Base-by-base conservation (phyloP, 192 early-diverging fungal genomes). In the Umbelopsis ramanniana region DNA sequence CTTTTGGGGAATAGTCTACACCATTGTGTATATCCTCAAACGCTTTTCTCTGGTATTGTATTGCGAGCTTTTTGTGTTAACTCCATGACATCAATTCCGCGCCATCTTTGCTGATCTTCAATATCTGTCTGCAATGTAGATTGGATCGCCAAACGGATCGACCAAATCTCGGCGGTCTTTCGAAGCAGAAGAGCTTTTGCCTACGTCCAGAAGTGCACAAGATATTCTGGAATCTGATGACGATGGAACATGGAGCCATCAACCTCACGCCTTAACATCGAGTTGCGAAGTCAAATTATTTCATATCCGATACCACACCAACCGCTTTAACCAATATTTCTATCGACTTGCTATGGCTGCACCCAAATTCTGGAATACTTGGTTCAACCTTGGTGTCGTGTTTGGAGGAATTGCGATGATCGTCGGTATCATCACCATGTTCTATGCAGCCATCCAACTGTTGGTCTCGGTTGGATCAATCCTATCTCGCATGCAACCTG, bases 311-410 rank as follows among this genome's bases (percentile, higher is more conserved):
- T 84, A 81, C 69, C 81, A 84, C 19, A 86, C 87, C 3, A 85
- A 78, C 26, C 47, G 53, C 6, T 74, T 85, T 23, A 88, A 88
- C 68, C 37, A 48, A 12, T 69, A 77, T 46, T 88, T 88, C 66
- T 52, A 69, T 33, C 63, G 74, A 47, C 67, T 83, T 2, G 81
- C 81, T 8, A 76, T 75, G 29, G 15, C 68, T 17, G 69, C 79
- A 19, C 75, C 86, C 5, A 68, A 26, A 4, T 86, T 91, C 46
- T 91, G 88, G 88, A 63, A 77, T 17, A 23, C 82, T 0, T 91
- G 89, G 89, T 91, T 89, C 77, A 72, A 73, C 8, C 26, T 84
- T 14, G 89, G 89, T 3, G 83, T 79, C 0, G 52, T 73, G 2
- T 80, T 88, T 19, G 88, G 83, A 15, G 52, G 76, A 33, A 17